A percentile compares a stretch with the other conserved stretches of the same genome.
These are phyloP conservation scores for Shiraia sp. DNA, from an alignment of 2,329 filamentous ascomycete genomes.

Conservation along the genomic window DNA sequence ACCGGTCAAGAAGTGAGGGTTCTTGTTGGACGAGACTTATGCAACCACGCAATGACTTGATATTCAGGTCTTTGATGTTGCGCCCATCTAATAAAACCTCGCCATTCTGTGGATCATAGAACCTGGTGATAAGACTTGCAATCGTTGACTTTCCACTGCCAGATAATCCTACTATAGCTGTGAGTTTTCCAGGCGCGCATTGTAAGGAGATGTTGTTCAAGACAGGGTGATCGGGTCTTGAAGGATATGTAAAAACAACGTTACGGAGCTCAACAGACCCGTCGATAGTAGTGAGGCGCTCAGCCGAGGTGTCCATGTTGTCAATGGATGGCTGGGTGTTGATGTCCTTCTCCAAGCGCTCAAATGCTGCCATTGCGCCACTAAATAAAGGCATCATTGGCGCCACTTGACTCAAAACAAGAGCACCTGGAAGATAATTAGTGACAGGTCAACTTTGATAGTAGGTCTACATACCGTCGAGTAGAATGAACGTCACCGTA, in stretches of 20 bases:
- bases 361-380: conserved; percentile 57
- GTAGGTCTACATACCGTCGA: conserved; percentile 48
- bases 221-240: conserved; percentile 45
- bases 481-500: conserved; percentile 59
- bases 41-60: conserved; percentile 40
- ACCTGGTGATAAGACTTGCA: conserved; percentile 41
- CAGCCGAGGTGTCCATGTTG: conserved; percentile 36
- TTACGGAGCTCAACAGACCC: conserved; percentile 55
- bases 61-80: conserved; percentile 44
- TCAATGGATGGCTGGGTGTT: conserved; percentile 50
- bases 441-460: not conserved
- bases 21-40: conserved; percentile 56
- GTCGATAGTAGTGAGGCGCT: conserved; percentile 20
- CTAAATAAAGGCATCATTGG: conserved; percentile 56
- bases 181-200: conserved; percentile 45
- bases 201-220: conserved; percentile 43
- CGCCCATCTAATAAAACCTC: conserved; percentile 62
- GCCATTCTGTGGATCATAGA: conserved; percentile 53
- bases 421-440: conserved; percentile 42
- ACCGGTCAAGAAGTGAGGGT: conserved; percentile 55
- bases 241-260: conserved; percentile 49
- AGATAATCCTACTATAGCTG: conserved; percentile 50
- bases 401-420: conserved; percentile 52
- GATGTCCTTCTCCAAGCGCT: conserved; percentile 63
- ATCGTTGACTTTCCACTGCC: conserved; percentile 51